A percentile compares a stretch with the other conserved stretches of the same genome.
Conservation (phyloP, 768 basidiomycete species). For the Kwoniella bestiolae region DNA sequence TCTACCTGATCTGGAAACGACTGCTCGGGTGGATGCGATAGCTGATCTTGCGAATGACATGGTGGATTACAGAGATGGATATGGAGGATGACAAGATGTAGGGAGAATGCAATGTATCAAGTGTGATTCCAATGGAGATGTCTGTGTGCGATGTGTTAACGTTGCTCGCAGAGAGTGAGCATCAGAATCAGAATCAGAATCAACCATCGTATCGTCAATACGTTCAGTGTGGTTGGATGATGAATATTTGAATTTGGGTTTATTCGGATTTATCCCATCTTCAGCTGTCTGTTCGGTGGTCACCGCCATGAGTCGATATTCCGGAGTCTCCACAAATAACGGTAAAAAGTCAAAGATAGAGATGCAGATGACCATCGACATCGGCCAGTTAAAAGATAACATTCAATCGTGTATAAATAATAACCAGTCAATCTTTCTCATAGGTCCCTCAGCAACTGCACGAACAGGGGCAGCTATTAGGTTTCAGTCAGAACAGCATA, state of each 20-base stretch:
- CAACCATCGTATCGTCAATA: background rate
- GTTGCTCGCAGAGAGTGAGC: too few relatives aligned
- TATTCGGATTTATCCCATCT: conserved; percentile 23
- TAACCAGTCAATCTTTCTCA: background rate
- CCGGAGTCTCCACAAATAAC: conserved; percentile 10
- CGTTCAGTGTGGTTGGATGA: background rate
- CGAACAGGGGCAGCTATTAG: too few relatives aligned
- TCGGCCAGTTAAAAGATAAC: background rate
- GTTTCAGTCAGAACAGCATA: background rate
- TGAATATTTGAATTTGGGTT: background rate
- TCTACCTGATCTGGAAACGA: conserved; percentile 17
- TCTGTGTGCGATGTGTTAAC: background rate
- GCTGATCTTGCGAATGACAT: conserved; percentile 29
- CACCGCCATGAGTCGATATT: background rate
- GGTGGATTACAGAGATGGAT: background rate
- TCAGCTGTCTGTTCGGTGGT: background rate
- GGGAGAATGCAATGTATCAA: too few relatives aligned
- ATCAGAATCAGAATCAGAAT: background rate
- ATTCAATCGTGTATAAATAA: background rate
- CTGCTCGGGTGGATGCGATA: conserved; percentile 26
- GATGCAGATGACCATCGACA: conserved; percentile 15
- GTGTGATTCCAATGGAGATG: too few relatives aligned
- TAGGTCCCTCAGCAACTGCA: too few relatives aligned
- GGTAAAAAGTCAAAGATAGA: conserved; percentile 11
- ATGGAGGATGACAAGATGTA: too few relatives aligned